Evolutionary conservation across 305 asterid species (phyloP), one percentile per base, ranked within the genome.

Genomic region (Solanum chacoense): DNA sequence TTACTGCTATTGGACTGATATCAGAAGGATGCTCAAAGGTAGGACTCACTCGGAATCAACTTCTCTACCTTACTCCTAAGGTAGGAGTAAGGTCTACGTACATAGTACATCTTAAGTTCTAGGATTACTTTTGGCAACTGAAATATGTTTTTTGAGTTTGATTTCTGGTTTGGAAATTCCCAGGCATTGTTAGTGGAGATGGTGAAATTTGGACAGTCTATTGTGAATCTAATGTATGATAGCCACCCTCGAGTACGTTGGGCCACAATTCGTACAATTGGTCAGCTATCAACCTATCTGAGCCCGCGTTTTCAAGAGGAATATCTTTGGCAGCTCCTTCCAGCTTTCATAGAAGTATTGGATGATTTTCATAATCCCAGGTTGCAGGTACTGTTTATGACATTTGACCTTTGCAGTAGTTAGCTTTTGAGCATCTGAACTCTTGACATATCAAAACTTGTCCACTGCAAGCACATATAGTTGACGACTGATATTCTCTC

Each of bases 11-110:
- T 34, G 86, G 89, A 20, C 87, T 78, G 35, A 55, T 88, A 14
- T 50, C 87, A 4, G 38, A 77, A 50, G 80, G 77, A 22, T 76
- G 89, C 87, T 88, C 89, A 16, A 63, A 88, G 89, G 89, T 88
- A 78, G 11, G 67, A 55, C 38, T 67, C 31, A 18, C 38, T 73
- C 4, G 8, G 26, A 18, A 73, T 31, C 26, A 32, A 20, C 79
- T 40, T 73, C 79, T 73, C 40, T 73, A 73, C 38, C 79, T 20
- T 7, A 20, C 69, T 73, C 24, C 24, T 35, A 7, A 73, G 79
- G 38, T 73, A 73, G 79, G 79, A 13, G 26, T 73, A 73, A 31
- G 79, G 79, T 31, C 24, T 73, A 18, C 38, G 7, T 31, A 3
- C 6, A 4, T 34, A 67, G 26, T 22, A 59, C 12, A 20, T 20